Base-by-base conservation (phyloP, 371 early-diverging fungal genomes). In the Saksenaea vasiformis region DNA sequence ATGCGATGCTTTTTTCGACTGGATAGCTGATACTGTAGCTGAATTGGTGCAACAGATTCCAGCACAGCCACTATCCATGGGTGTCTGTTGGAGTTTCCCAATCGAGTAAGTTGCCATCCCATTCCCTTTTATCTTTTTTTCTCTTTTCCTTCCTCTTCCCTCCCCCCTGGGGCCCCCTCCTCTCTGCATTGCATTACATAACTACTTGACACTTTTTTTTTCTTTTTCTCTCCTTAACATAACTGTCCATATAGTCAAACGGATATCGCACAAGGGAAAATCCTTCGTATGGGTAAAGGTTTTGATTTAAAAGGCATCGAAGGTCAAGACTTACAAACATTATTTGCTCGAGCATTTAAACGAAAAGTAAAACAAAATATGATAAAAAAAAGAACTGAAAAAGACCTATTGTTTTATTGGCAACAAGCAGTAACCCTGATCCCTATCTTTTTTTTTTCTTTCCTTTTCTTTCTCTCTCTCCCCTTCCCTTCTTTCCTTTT, bases 251-350 rank as follows among this genome's bases (percentile, higher is more conserved):
- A 44, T 60, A 81, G 84, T 56, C 97, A 97, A 75, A 90, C 91
- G 9, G 83, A 82, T 56, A 78, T 95, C n/a, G 79, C 85, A 64
- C 70, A 76, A 55, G 95, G 95, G 24, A 88, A 76, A 34, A 87
- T 94, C 54, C 74, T 93, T 65, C 81, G 87, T 60, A 96, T 96
- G 97, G 94, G 90, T 71, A 98, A 97, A 85, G 95, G 96, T 14
- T 95, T 96, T 67, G 80, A 83, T 8, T 77, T 87, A 43, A 72
- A 86, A 8, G 92, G 89, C 58, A 88, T 89, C 7, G 88, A 90
- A 35, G 94, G 92, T 26, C 79, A 85, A 56, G 95, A 98, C 72
- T 89, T 95, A 34, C 91, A 92, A 58, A 79, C 82, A 24, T 67
- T 95, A 53, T 85, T 96, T 51, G 85, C 90, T 62, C 85, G 76